These are phyloP conservation scores for Lecanoromycetidae sp. DNA, from an alignment of 2,329 filamentous ascomycete species.

Conservation along the genomic window DNA sequence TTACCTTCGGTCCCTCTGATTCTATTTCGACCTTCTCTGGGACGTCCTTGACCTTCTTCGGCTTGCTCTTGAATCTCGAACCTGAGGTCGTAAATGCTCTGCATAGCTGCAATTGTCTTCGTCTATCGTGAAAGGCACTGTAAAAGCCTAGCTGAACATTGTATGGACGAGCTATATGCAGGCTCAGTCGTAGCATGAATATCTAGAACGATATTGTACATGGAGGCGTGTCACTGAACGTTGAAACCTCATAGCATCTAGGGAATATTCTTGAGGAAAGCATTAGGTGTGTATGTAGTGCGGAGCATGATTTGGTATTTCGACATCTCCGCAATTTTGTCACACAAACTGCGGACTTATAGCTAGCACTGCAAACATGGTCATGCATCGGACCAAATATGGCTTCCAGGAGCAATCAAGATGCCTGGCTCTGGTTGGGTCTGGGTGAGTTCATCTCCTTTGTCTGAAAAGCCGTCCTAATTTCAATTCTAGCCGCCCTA, in stretches of 20 bases:
- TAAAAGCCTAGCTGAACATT: neutral
- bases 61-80: neutral
- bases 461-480: neutral
- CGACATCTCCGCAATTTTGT: neutral
- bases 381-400: neutral
- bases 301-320: neutral
- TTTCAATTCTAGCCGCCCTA: constrained; percentile 1
- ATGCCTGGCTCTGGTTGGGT: constrained; percentile 37
- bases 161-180: constrained; percentile 7
- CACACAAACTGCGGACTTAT: neutral
- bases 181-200: constrained; percentile 12
- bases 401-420: constrained; percentile 29
- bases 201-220: neutral
- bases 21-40: no score
- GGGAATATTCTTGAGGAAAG: neutral
- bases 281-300: neutral
- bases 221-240: neutral
- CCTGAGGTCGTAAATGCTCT: constrained; percentile 2
- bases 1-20: constrained; percentile 7
- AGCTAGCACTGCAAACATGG: neutral
- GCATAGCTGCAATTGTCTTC: neutral
- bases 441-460: constrained; percentile 25
- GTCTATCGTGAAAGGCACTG: neutral
- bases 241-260: neutral
- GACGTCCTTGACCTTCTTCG: no score